phyloP scores from a whole-genome alignment of 2,329 filamentous ascomycete species.

The Aspergillus eucalypticola region DNA sequence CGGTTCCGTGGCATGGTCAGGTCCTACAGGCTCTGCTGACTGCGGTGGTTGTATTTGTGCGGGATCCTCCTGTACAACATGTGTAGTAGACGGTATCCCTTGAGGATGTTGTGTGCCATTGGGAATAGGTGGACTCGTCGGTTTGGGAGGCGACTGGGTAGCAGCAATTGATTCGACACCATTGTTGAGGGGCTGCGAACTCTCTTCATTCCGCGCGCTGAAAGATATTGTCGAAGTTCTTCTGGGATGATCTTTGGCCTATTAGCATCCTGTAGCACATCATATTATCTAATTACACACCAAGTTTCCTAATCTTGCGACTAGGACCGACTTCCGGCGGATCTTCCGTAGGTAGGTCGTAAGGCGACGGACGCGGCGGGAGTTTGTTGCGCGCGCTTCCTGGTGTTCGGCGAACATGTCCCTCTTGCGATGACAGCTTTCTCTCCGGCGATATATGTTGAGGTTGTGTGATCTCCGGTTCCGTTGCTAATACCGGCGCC shows the following conservation, averaged over 20 bases:
- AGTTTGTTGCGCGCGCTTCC: conserved; percentile 35
- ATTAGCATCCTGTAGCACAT: not conserved
- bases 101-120: not conserved
- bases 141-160: not conserved
- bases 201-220: not conserved
- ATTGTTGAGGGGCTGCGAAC: conserved; percentile 9
- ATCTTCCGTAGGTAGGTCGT: conserved; percentile 39
- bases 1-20: not conserved
- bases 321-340: conserved; percentile 27
- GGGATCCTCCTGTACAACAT: not conserved
- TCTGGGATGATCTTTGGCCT: conserved; percentile 1
- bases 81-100: not conserved
- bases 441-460: conserved; percentile 16
- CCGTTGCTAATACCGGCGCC: conserved; percentile 10
- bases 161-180: not conserved
- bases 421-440: conserved; percentile 18
- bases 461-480: conserved; percentile 11
- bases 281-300: conserved; percentile 22
- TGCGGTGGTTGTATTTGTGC: not conserved
- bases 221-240: not conserved
- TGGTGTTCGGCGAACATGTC: conserved; percentile 25
- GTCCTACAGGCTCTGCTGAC: not conserved
- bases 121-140: not conserved
- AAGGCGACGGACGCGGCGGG: conserved; percentile 35
- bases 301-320: conserved; percentile 36